Percentiles rank a stretch among this genome's conserved stretches.
Conservation (phyloP, 2,329 filamentous ascomycete species). For the Xylariaceae sp. region DNA sequence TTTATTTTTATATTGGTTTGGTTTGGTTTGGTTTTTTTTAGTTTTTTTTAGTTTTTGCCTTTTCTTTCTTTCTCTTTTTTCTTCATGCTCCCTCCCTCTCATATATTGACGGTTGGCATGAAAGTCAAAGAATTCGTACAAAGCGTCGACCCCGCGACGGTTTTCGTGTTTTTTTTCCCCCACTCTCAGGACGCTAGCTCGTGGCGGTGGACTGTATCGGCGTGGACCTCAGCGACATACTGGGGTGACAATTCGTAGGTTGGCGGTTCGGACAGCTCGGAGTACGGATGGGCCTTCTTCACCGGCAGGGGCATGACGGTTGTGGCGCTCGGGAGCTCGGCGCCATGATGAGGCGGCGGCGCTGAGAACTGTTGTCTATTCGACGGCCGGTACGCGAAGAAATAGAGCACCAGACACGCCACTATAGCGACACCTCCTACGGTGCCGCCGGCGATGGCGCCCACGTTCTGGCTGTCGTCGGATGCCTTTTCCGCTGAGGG, state of each 20-base stretch:
- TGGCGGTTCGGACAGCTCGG: conserved; percentile 1
- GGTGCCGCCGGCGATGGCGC: conserved; percentile 13
- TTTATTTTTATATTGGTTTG: too few relatives aligned
- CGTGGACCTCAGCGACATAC: conserved; percentile 14
- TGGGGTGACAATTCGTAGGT: conserved; percentile 15
- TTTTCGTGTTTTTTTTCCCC: background rate
- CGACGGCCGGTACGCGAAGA: conserved; percentile 12
- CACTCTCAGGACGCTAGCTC: conserved; percentile 8
- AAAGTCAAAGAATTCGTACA: too few relatives aligned
- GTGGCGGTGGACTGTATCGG: conserved; percentile 2
- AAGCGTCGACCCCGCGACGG: too few relatives aligned
- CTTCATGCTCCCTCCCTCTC: too few relatives aligned
- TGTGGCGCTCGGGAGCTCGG: background rate
- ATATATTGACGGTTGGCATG: too few relatives aligned
- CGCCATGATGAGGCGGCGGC: background rate
- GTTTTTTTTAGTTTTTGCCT: too few relatives aligned
- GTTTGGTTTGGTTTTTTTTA: too few relatives aligned
- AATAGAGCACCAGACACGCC: conserved; percentile 4
- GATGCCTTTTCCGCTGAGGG: background rate
- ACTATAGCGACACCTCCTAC: conserved; percentile 5
- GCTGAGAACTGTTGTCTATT: conserved; percentile 5
- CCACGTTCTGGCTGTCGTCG: background rate
- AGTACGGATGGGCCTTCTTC: background rate
- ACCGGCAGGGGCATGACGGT: background rate
- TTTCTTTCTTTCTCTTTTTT: too few relatives aligned